phyloP scores from a whole-genome alignment of 2,329 filamentous ascomycete species.

The Ceratocystis huliohia region DNA sequence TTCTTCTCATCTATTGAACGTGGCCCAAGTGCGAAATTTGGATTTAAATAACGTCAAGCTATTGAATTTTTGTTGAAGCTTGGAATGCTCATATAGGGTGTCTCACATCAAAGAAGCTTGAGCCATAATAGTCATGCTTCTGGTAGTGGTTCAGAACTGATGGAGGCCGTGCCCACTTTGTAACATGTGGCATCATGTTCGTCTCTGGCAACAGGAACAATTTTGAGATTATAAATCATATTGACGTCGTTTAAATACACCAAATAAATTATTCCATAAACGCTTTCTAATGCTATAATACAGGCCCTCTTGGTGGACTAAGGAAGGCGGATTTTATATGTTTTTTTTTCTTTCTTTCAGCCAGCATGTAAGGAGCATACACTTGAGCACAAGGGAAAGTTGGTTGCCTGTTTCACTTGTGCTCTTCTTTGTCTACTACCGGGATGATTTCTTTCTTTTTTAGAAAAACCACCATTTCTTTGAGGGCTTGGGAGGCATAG shows the following conservation, averaged over 20 bases:
- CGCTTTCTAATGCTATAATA: slow-evolving; percentile 34
- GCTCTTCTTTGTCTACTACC: neutral
- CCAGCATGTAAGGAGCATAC: neutral
- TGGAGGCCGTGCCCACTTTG: neutral
- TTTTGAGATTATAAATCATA: neutral
- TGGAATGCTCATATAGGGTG: neutral
- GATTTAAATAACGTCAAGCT: neutral
- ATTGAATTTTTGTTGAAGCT: neutral
- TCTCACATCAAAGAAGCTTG: neutral
- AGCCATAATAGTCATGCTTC: neutral
- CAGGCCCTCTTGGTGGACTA: slow-evolving; percentile 22
- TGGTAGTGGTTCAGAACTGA: neutral
- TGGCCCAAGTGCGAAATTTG: neutral
- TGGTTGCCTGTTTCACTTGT: neutral
- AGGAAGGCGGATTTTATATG: slow-evolving; percentile 1
- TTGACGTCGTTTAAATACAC: slow-evolving; percentile 22
- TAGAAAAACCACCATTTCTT: slow-evolving; percentile 21
- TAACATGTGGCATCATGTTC: neutral
- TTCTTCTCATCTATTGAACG: neutral
- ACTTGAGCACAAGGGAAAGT: neutral
- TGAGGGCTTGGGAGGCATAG: slow-evolving; percentile 23
- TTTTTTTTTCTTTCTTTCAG: neutral
- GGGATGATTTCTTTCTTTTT: neutral
- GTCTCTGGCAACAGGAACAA: neutral
- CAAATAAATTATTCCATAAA: slow-evolving; percentile 27